These are phyloP conservation scores for Curvularia eragrostidis DNA, from an alignment of 2,329 filamentous ascomycete species.

Conservation along the genomic window DNA sequence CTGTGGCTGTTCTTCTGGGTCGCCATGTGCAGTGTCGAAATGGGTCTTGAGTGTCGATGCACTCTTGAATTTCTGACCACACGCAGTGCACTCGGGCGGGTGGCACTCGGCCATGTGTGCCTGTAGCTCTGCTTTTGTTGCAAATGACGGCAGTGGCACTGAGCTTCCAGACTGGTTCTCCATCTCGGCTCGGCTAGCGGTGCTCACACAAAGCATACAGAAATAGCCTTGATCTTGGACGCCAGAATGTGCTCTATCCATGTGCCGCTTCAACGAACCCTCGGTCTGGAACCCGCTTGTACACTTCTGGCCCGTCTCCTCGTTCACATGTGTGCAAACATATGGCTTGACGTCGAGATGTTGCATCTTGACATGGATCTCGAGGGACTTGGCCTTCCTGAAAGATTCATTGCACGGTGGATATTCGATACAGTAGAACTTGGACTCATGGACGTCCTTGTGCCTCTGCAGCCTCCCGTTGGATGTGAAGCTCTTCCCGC, in stretches of 20 bases:
- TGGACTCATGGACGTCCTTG: slow-evolving; percentile 76
- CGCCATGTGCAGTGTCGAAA: slow-evolving; percentile 73
- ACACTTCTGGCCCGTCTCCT: slow-evolving; percentile 64
- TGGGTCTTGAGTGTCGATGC: slow-evolving; percentile 64
- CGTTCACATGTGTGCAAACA: slow-evolving; percentile 68
- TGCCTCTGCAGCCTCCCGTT: slow-evolving; percentile 79
- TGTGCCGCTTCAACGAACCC: slow-evolving; percentile 73
- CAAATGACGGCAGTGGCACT: slow-evolving; percentile 59
- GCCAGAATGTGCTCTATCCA: slow-evolving; percentile 71
- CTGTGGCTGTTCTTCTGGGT: slow-evolving; percentile 52
- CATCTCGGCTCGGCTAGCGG: slow-evolving; percentile 42
- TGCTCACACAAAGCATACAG: slow-evolving; percentile 71
- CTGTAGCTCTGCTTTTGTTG: slow-evolving; percentile 73
- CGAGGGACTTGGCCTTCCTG: slow-evolving; percentile 84
- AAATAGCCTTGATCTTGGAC: slow-evolving; percentile 65
- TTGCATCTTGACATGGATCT: slow-evolving; percentile 78
- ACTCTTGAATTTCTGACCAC: slow-evolving; percentile 71
- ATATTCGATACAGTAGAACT: slow-evolving; percentile 76
- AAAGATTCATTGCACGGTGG: slow-evolving; percentile 78
- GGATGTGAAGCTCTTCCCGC: slow-evolving; percentile 82
- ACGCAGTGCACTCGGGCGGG: slow-evolving; percentile 74
- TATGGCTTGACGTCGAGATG: slow-evolving; percentile 77
- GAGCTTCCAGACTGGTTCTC: slow-evolving; percentile 22
- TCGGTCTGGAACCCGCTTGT: slow-evolving; percentile 74
- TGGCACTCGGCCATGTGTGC: slow-evolving; percentile 77